Evolutionary conservation across 2,329 filamentous ascomycete species (phyloP).

Genomic region (Xylariaceae sp.): DNA sequence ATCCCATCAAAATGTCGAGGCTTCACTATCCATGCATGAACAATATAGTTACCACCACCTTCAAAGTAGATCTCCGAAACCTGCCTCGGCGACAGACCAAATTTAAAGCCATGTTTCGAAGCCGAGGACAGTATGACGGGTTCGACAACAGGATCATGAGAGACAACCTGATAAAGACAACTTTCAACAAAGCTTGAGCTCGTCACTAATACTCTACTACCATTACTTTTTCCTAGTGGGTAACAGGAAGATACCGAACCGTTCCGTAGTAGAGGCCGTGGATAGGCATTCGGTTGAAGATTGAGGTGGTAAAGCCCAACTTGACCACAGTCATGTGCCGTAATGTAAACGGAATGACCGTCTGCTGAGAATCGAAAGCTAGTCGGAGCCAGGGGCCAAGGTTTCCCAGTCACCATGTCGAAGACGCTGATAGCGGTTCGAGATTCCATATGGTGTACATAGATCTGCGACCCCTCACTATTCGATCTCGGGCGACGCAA

Average conservation of each 20-base stretch:
- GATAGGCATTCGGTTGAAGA: conserved; percentile 35
- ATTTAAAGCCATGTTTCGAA: conserved; percentile 42
- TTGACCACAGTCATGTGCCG: conserved; percentile 45
- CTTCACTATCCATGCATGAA: conserved; percentile 50
- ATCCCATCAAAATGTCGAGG: conserved; percentile 47
- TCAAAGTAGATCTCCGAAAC: conserved; percentile 51
- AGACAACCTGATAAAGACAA: conserved; percentile 47
- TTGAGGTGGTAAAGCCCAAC: conserved; percentile 43
- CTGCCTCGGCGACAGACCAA: conserved; percentile 46
- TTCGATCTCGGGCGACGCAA: conserved; percentile 23
- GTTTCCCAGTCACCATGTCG: conserved; percentile 35
- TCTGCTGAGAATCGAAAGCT: conserved; percentile 46
- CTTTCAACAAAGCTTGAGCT: conserved; percentile 48
- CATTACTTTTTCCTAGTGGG: conserved; percentile 34
- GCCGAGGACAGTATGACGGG: conserved; percentile 41
- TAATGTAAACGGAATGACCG: conserved; percentile 44
- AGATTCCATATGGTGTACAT: conserved; percentile 41
- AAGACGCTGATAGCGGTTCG: conserved; percentile 41
- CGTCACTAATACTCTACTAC: conserved; percentile 45
- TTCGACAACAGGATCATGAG: conserved; percentile 30
- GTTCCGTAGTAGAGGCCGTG: not conserved
- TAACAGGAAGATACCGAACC: conserved; percentile 6
- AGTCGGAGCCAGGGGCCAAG: conserved; percentile 39
- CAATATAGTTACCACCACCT: conserved; percentile 42
- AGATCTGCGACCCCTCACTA: conserved; percentile 32